Conservation (phyloP, 148 eudicot species). For the Diospyros kaki region DNA sequence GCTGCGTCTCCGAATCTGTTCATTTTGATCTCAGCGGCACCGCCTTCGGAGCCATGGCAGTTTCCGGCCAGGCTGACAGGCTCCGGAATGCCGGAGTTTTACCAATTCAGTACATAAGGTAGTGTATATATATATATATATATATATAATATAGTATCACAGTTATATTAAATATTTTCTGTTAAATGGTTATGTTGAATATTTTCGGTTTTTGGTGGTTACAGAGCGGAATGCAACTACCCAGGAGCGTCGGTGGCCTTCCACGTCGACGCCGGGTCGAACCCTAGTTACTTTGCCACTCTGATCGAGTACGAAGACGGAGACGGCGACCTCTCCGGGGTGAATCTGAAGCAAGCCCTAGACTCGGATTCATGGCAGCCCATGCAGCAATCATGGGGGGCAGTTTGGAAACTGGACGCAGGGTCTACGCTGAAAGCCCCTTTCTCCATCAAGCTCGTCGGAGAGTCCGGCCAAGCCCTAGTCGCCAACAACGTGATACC, state of each 20-base stretch:
- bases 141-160: too few species aligned
- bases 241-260: constrained; percentile 37
- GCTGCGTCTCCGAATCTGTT: constrained; percentile 30
- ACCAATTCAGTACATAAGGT: constrained; percentile 48
- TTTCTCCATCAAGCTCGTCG: constrained; percentile 45
- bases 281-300: constrained; percentile 40
- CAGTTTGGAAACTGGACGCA: constrained; percentile 41
- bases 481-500: constrained; percentile 54
- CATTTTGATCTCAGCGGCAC: constrained; percentile 81
- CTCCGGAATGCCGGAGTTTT: constrained; percentile 56
- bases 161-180: too few species aligned
- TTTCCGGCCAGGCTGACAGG: constrained; percentile 33
- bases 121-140: not conserved
- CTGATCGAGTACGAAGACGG: constrained; percentile 47
- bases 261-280: constrained; percentile 52
- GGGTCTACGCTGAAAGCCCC: constrained; percentile 33
- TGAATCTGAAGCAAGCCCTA: constrained; percentile 32
- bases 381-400: constrained; percentile 56
- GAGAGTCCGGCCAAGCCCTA: constrained; percentile 26
- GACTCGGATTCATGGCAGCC: constrained; percentile 3
- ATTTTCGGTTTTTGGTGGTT: not conserved
- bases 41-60: constrained; percentile 78
- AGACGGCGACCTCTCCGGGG: constrained; percentile 34
- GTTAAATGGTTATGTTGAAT: too few species aligned
- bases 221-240: constrained; percentile 55